Evolutionary conservation across 163 green algal species (phyloP), one percentile per base, ranked within the genome.

Genomic region (Prototheca cutis): DNA sequence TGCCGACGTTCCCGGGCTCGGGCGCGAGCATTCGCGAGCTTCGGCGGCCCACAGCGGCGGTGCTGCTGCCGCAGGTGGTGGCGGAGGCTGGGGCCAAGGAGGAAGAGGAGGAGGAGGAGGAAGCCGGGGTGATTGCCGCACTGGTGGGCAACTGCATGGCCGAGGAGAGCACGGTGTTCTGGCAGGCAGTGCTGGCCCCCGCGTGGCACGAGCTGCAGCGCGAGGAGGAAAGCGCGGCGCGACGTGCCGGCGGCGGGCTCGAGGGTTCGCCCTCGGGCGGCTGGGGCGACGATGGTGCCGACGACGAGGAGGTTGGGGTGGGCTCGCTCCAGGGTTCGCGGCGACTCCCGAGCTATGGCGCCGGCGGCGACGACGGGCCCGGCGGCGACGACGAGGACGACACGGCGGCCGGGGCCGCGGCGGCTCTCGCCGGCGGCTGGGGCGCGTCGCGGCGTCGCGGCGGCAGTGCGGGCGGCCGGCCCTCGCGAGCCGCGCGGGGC

Each of bases 171-270:
- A 67, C 77, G 5, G 31, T 61, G 18, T 83, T 76, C 68, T 87
- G 80, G 80, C 67, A 61, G 6, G 25, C 23, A 10, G 71, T 87
- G 72, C 68, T 87, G 56, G 51, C 59, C 15, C 56, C 68, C 28
- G 55, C 57, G 13, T 81, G 67, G 58, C 49, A 77, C 58, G 63
- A 62, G 40, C 70, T 83, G 65, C 54, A 73, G 48, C 42, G 61
- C 28, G 75, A 83, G 53, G 67, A 84, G 48, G 67, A 68, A 23
- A 45, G 60, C 21, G 49, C 53, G 32, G 33, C 59, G 40, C 30
- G 55, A 33, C 58, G 40, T 2, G 48, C 54, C 13, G 49, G 59
- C 18, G 47, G 58, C 32, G 58, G 58, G 48, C 36, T 25, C 1
- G 13, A 29, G 17, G 45, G 21, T n/a, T 52, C 45, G 59, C 49